Evolutionary conservation across 1,284 basidiomycete species (phyloP), one percentile per base, ranked within the genome.

Genomic region (Pholiota adiposa): DNA sequence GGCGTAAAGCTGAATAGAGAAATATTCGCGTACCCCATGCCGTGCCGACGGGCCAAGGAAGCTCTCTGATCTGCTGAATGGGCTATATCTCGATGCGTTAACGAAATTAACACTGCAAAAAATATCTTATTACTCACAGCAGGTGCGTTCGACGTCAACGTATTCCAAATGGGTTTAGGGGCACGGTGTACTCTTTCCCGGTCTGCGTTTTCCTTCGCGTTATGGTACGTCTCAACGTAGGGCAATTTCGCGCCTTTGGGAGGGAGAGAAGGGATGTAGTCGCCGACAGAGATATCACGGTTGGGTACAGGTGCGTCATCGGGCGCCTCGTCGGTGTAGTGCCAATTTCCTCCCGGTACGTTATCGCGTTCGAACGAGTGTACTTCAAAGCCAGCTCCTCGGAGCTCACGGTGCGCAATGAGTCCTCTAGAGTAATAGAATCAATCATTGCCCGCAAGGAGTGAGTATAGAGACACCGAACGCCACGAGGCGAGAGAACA

Each of bases 301-400:
- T 49, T 56, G 7, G 54, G 54, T 5, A 56, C 25, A 5, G 54
- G 44, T 1, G 54, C 44, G 33, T 48, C 43, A 3, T 25, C 44
- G 5, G 23, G 40, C 5, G 40, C 21, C 16, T 54, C 53, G 4
- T 80, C 76, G 4, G 72, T 73, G 57, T 78, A 83, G 60, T 78
- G 78, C 81, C 81, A 83, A 46, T 79, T 78, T 4, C 81, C 81
- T 3, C 80, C 79, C 0, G 79, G 74, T 0, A 68, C 55, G 19
- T 67, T 55, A 59, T 83, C 80, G 21, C 80, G 73, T 62, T 83
- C 80, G 56, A 78, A 82, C 4, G 81, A 58, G 18, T 73, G 73
- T 23, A 81, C 79, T 3, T 76, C 67, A 51, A 77, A 76, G 1
- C 77, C 78, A 6, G 70, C 71, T 40, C 68, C 61, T 14, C 62